A percentile compares a stretch with the other conserved stretches of the same genome.
Conservation (phyloP, 73 alveolate species). For the Diophrys sp. region DNA sequence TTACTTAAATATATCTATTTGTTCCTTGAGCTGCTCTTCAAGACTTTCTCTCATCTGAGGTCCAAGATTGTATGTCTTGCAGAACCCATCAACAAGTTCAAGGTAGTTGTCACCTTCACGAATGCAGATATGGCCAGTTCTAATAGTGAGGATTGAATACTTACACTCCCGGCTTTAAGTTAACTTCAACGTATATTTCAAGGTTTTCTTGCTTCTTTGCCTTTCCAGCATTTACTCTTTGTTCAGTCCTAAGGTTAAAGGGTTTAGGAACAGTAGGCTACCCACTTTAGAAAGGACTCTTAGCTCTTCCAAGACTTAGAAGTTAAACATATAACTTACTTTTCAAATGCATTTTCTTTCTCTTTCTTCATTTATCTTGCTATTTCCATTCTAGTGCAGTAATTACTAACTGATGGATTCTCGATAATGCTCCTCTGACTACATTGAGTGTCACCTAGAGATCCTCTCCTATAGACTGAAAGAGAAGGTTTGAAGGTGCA, state of each 20-base stretch:
- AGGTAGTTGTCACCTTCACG: slow-evolving; percentile 22
- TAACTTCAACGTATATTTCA: slow-evolving; percentile 25
- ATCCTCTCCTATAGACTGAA: no score
- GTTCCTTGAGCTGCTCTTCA: slow-evolving; percentile 6
- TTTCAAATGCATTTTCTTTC: slow-evolving; percentile 13
- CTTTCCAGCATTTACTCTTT: no score
- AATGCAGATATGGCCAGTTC: slow-evolving; percentile 34
- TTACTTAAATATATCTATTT: slow-evolving; percentile 2
- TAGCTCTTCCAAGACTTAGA: neutral
- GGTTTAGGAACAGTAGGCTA: no score
- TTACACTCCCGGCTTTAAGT: slow-evolving; percentile 18
- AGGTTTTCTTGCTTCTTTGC: slow-evolving; percentile 3
- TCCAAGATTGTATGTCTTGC: slow-evolving; percentile 10
- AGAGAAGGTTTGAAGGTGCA: neutral
- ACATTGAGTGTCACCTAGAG: no score
- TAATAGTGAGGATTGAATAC: no score
- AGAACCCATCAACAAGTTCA: slow-evolving; percentile 18
- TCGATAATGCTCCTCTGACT: no score
- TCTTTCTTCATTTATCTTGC: slow-evolving; percentile 4
- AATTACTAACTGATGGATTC: no score
- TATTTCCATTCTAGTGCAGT: neutral
- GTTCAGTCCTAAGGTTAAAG: no score
- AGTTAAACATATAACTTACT: neutral
- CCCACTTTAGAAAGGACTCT: no score
- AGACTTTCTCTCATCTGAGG: slow-evolving; percentile 13